phyloP scores from a whole-genome alignment of 257 asterid genomes.

The Rhazya stricta region DNA sequence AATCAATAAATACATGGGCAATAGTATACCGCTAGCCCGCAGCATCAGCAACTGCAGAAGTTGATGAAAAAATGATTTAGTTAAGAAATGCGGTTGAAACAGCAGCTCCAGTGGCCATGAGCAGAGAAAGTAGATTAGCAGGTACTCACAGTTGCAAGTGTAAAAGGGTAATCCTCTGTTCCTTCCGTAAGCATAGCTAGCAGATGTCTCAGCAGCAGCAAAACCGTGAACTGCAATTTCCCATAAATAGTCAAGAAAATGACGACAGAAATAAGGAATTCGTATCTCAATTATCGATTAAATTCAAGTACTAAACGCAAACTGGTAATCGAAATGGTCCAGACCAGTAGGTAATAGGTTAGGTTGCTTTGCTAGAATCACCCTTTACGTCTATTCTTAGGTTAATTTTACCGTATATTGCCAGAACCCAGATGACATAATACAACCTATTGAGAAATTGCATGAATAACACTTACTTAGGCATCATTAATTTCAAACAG shows the following conservation, averaged over 20 bases:
- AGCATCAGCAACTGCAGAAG: constrained; percentile 51
- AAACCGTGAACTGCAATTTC: constrained; percentile 41
- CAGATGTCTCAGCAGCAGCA: constrained; percentile 47
- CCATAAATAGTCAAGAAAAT: background rate
- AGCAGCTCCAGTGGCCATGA: background rate
- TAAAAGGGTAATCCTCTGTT: constrained; percentile 55
- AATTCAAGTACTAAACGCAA: no score
- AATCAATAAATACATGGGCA: constrained; percentile 72
- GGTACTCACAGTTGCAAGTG: constrained; percentile 62
- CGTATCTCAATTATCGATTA: no score
- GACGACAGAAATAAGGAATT: no score
- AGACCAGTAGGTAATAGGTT: no score
- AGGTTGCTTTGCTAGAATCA: background rate
- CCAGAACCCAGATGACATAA: background rate
- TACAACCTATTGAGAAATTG: background rate
- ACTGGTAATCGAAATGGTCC: no score
- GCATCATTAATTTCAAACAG: background rate
- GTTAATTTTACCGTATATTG: no score
- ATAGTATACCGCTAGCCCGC: constrained; percentile 59
- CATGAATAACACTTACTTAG: background rate
- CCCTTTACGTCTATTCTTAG: background rate
- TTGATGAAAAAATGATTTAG: background rate
- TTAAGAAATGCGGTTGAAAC: background rate
- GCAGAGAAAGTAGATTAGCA: background rate
- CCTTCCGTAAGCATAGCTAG: constrained; percentile 45